Evolutionary conservation across 2,329 filamentous ascomycete species (phyloP), one percentile per base, ranked within the genome.

Genomic region (Ophiosphaerella herpotricha): DNA sequence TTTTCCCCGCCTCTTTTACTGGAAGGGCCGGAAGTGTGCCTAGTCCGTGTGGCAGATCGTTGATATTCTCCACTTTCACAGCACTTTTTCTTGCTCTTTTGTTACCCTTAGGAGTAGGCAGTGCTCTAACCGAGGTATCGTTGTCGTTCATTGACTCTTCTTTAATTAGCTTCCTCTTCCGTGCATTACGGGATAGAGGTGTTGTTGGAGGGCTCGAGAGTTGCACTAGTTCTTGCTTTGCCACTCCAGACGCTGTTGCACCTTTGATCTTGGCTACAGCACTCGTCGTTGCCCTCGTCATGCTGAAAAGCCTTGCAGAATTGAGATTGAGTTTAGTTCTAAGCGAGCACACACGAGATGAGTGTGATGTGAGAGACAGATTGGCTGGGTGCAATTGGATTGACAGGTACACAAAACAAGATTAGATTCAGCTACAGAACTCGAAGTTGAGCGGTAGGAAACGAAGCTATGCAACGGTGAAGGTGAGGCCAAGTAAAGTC

Each of bases 11-110:
- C 4, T 31, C 26, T 9, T 63, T 54, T 0, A 43, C 9, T 11
- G 57, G 40, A 1, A 61, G 36, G 18, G 62, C 48, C 24, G 60
- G 57, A 5, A 64, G 58, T 18, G 54, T 53, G 9, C 80, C 82
- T n/a, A 85, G 68, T 41, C 82, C 84, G 66, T 85, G 82, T 13
- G 82, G 82, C 33, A 85, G 69, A 41, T 82, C 78, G 50, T 82
- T 73, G 46, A 73, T 53, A 23, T 77, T 70, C 55, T 72, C 65
- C 45, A 75, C 71, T 39, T 71, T 67, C 36, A 72, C 72, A n/a
- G 66, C 50, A 26, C 63, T 43, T 45, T 65, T 67, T 47, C 71
- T 68, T 3, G 63, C 56, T 16, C 76, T 70, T 55, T 78, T 80
- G 12, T 56, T 60, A 39, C 55, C 68, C 18, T 62, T 70, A 4